Base-by-base conservation (phyloP, 2,329 filamentous ascomycete genomes). In the Calonectria pseudoreteaudii region DNA sequence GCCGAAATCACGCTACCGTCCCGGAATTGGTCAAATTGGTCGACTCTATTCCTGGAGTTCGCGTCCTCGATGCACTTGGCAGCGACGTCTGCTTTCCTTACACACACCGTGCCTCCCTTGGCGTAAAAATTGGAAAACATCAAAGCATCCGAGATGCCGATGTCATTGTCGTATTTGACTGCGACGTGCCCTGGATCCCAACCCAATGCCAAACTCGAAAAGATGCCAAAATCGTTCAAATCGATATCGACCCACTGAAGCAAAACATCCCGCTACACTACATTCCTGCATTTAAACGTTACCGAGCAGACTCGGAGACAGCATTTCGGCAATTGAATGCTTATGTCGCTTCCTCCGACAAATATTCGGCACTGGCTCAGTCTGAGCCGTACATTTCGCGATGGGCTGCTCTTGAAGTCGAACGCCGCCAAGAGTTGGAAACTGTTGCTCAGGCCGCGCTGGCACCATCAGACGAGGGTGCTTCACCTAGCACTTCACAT, bases 111-210 rank as follows among this genome's bases (percentile, higher is more conserved):
- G 90, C 85, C 0, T 94, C 90, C 85, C 81, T 94, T 31, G 93
- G 95, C 2, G 83, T 96, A 66, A 89, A 92, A 47, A 96, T 92
- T 79, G 94, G 95, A 10, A 88, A 90, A 5, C 93, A 97, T 66
- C 91, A 94, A 3, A 88, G 88, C 38, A 94, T 98, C 81, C 89
- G 88, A 73, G 91, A 91, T 0, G 94, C 96, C 0, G 96, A 98
- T 82, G 91, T 95, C 36, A 97, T 98, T 75, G 78, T 98, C 1
- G 93, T 98, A 4, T 82, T 97, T 26, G 94, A 98, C 84, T 97
- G 95, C 78, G 95, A 98, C 82, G 95, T 98, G 0, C 95, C 96
- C 0, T 98, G 95, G 95, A 95, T 98, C 71, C 92, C 93, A 18
- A 97, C 94, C 0, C 91, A 92, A 28, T 91, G 90, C 82, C 86